Evolutionary conservation across 1,139 yeast species (phyloP).

Genomic region (Yamadazyma dendronema): DNA sequence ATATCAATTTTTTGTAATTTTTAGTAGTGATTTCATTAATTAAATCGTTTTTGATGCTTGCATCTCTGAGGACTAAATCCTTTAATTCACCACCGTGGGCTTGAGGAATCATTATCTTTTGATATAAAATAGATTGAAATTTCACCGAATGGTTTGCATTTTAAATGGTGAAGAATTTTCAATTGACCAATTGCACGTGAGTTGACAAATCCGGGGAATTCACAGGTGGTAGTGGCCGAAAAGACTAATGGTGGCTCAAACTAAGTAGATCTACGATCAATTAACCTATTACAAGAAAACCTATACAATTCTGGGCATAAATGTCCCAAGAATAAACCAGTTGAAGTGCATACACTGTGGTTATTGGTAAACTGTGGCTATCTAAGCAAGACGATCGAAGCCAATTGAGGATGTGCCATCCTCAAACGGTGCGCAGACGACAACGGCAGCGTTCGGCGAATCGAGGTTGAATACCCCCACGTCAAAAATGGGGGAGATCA

Average conservation of each 20-base stretch:
- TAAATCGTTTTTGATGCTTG: slow-evolving; percentile 53
- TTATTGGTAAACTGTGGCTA: neutral
- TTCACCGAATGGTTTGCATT: neutral
- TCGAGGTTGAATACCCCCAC: too few species aligned
- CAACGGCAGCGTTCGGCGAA: too few species aligned
- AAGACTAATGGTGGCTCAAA: too few species aligned
- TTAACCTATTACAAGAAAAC: neutral
- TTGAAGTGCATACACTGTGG: neutral
- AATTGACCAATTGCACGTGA: slow-evolving; percentile 24
- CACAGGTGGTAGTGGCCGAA: neutral
- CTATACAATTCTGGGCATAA: neutral
- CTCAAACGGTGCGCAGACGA: too few species aligned
- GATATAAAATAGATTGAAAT: neutral
- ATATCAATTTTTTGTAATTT: slow-evolving; percentile 47
- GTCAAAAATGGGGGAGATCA: too few species aligned
- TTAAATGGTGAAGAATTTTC: neutral
- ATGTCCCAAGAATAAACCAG: neutral
- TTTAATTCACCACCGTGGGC: slow-evolving; percentile 92
- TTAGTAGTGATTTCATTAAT: slow-evolving; percentile 53
- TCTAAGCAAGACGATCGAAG: neutral
- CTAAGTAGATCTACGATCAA: too few species aligned
- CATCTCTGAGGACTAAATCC: slow-evolving; percentile 83
- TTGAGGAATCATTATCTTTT: slow-evolving; percentile 49
- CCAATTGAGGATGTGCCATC: too few species aligned
- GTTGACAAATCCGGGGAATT: slow-evolving; percentile 11